Percentiles rank a stretch among this genome's conserved stretches.
Conservation (phyloP, 345 rosid genomes). For the Noccaea caerulescens region DNA sequence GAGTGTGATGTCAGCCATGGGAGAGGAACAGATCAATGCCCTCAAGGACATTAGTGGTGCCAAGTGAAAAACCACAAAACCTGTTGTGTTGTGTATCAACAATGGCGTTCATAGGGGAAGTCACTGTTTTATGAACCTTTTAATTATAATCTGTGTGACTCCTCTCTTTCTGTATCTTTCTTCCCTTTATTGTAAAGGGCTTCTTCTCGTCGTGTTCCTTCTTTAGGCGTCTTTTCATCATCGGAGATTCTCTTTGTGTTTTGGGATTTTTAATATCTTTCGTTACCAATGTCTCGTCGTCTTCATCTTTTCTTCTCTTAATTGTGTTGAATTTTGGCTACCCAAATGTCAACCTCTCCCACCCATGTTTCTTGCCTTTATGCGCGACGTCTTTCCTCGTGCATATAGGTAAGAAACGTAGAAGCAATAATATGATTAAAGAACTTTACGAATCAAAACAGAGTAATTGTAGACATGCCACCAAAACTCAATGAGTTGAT, state of each 20-base stretch:
- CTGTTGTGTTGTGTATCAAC: neutral
- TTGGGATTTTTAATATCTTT: neutral
- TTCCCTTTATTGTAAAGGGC: neutral
- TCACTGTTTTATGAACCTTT: constrained; percentile 34
- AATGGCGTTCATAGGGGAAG: neutral
- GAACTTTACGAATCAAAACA: no score
- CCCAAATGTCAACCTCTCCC: constrained; percentile 11
- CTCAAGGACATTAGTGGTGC: constrained; percentile 81
- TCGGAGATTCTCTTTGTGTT: neutral
- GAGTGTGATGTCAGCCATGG: constrained; percentile 79
- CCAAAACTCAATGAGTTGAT: no score
- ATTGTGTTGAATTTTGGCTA: constrained; percentile 2
- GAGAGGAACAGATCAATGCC: constrained; percentile 82
- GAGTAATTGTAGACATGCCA: no score
- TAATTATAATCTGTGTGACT: constrained; percentile 17
- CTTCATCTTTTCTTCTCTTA: neutral
- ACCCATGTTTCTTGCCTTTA: constrained; percentile 24
- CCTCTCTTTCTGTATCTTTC: neutral
- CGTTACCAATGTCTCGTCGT: constrained; percentile 2
- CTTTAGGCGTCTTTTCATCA: neutral
- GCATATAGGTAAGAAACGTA: constrained; percentile 9
- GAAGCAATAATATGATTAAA: neutral
- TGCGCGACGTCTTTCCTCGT: constrained; percentile 22
- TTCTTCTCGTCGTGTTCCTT: neutral
- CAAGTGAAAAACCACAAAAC: constrained; percentile 31